Base-by-base conservation (phyloP, 164 flowering plant genomes). In the Malania oleifera region DNA sequence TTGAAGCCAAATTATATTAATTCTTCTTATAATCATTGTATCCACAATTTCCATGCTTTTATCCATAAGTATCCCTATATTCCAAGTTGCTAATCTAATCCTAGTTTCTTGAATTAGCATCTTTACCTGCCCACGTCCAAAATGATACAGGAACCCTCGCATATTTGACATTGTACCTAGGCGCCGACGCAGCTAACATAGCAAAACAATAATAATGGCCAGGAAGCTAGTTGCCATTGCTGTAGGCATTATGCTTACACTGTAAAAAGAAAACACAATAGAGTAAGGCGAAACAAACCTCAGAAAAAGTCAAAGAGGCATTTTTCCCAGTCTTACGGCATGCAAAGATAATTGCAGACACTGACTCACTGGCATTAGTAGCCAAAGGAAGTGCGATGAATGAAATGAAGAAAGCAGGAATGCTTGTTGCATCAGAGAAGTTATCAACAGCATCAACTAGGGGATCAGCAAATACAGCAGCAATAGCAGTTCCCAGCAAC, bases 341-440 rank as follows among this genome's bases (percentile, higher is more conserved):
- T 9, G 98, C 75, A 69, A 85, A 85, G 29, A 85, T 89, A 12
- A 91, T 78, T 34, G 95, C 90, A 1, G 96, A 86, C 18, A 91
- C 87, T 11, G 96, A 86, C 63, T 86, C 95, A 57, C 95, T 91
- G 31, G 98, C 83, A 77, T 91, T 91, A 54, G 96, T 91, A 31
- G 95, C 96, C 58, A 91, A 66, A 2, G 98, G 98, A 29, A 91
- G 70, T 7, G 72, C 89, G 45, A 91, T 81, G 47, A 91, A 91
- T 41, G 96, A 91, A 59, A 91, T 83, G 78, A 91, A 91, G 75
- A 91, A 91, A 19, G 98, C 65, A 38, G 98, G 98, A 43, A 91
- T 87, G 38, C 72, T 68, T 13, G 95, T 86, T 24, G 96, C 95
- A 52, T 27, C 61, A 2, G 98, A 91, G 67, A 89, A 86, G 73